phyloP scores from a whole-genome alignment of 805 yeast genomes.

The Kazachstania taianensis region DNA sequence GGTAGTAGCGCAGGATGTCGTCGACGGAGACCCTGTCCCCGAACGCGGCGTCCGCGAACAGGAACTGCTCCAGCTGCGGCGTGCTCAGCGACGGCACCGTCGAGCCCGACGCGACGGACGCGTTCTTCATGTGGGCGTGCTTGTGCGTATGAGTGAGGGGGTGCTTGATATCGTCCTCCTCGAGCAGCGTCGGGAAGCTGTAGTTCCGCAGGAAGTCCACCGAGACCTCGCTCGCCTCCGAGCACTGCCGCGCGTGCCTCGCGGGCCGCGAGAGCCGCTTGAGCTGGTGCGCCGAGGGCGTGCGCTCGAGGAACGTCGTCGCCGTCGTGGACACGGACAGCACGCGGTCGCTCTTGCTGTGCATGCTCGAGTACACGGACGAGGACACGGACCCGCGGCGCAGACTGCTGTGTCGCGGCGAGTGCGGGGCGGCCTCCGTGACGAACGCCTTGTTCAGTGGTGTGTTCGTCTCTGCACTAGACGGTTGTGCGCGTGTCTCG shows the following conservation, averaged over 20 bases:
- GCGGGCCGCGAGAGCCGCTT: neutral
- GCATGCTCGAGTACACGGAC: slow-evolving; percentile 9
- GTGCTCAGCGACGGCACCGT: slow-evolving; percentile 6
- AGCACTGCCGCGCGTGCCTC: no score
- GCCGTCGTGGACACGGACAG: slow-evolving; percentile 27
- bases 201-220: slow-evolving; percentile 21
- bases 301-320: slow-evolving; percentile 11
- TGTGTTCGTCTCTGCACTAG: neutral
- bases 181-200: slow-evolving; percentile 24
- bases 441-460: slow-evolving; percentile 7
- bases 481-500: neutral
- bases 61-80: slow-evolving; percentile 17
- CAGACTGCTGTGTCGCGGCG: slow-evolving; percentile 1
- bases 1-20: slow-evolving; percentile 24
- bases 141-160: neutral
- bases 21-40: slow-evolving; percentile 20
- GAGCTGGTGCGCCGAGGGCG: slow-evolving; percentile 5
- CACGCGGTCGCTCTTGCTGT: slow-evolving; percentile 14
- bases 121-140: neutral
- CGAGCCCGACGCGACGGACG: neutral
- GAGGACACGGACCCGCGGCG: slow-evolving; percentile 8
- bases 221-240: slow-evolving; percentile 8
- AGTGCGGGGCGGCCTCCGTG: neutral
- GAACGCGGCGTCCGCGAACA: slow-evolving; percentile 11
- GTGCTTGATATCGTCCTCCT: slow-evolving; percentile 7